Percentiles rank a stretch among this genome's conserved stretches.
Conservation (phyloP, 202 grass and related monocot species). For the Tripidium arundinaceum region DNA sequence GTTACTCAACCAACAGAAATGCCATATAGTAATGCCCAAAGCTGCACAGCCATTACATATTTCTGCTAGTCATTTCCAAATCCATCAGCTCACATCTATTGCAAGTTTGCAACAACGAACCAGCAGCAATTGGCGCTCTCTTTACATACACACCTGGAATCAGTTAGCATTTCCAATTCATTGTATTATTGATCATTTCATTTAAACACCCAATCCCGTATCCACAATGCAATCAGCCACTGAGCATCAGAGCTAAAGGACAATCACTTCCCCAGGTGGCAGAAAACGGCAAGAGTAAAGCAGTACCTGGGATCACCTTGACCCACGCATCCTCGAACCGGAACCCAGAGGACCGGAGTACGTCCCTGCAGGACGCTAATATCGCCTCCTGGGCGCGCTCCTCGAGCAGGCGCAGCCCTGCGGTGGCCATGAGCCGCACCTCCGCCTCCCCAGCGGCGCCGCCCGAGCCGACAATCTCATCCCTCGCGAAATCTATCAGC, state of each 20-base stretch:
- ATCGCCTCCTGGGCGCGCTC: conserved; percentile 48
- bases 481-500: conserved; percentile 57
- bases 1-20: conserved; percentile 1
- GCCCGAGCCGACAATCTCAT: conserved; percentile 32
- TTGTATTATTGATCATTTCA: neutral
- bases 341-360: conserved; percentile 59
- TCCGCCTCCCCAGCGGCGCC: conserved; percentile 37
- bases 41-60: no score
- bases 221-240: neutral
- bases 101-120: neutral
- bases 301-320: conserved; percentile 75
- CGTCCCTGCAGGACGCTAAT: conserved; percentile 63
- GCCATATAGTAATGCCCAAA: neutral
- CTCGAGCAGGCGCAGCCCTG: conserved; percentile 71
- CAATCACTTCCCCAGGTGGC: neutral
- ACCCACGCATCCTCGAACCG: conserved; percentile 74
- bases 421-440: conserved; percentile 80
- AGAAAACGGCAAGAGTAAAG: neutral
- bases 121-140: neutral
- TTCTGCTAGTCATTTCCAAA: neutral
- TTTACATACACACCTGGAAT: neutral
- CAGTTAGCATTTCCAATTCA: conserved; percentile 1
- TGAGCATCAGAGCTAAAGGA: neutral
- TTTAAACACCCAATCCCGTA: neutral
- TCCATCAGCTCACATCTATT: neutral